Evolutionary conservation across 1,139 yeast species (phyloP).

Genomic region (Saccharomyces hybrid): DNA sequence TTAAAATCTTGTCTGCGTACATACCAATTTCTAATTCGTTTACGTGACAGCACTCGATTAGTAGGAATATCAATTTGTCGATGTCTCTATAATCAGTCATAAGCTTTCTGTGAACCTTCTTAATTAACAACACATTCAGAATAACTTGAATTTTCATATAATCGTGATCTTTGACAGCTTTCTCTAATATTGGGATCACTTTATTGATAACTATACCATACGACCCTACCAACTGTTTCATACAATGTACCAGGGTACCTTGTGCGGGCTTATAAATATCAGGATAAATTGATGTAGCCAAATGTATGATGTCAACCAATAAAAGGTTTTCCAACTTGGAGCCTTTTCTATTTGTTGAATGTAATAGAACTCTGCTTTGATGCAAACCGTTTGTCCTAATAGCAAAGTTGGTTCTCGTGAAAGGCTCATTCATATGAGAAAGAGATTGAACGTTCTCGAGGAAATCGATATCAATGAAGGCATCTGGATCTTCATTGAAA

Average conservation of each 20-base stretch:
- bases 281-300: slow-evolving; percentile 65
- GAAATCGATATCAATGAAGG: slow-evolving; percentile 39
- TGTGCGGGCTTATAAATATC: slow-evolving; percentile 69
- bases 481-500: slow-evolving; percentile 47
- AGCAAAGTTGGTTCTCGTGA: slow-evolving; percentile 70
- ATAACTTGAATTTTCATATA: slow-evolving; percentile 61
- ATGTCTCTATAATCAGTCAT: slow-evolving; percentile 52
- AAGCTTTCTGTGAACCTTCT: slow-evolving; percentile 47
- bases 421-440: slow-evolving; percentile 50
- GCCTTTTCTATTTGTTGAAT: slow-evolving; percentile 67
- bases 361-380: slow-evolving; percentile 63
- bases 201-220: slow-evolving; percentile 44
- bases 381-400: slow-evolving; percentile 74
- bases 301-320: slow-evolving; percentile 58
- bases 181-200: slow-evolving; percentile 37
- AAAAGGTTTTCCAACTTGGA: slow-evolving; percentile 58
- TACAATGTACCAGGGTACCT: slow-evolving; percentile 55
- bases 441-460: slow-evolving; percentile 41
- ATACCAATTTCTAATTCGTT: slow-evolving; percentile 50
- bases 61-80: slow-evolving; percentile 39
- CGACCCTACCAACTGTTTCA: slow-evolving; percentile 68
- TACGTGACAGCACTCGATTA: slow-evolving; percentile 50
- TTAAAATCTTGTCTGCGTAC: slow-evolving; percentile 45
- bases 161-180: slow-evolving; percentile 48
- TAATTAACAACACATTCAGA: slow-evolving; percentile 46